Evolutionary conservation across 306 rosid species (phyloP).

Genomic region (Inga leiocalycina): DNA sequence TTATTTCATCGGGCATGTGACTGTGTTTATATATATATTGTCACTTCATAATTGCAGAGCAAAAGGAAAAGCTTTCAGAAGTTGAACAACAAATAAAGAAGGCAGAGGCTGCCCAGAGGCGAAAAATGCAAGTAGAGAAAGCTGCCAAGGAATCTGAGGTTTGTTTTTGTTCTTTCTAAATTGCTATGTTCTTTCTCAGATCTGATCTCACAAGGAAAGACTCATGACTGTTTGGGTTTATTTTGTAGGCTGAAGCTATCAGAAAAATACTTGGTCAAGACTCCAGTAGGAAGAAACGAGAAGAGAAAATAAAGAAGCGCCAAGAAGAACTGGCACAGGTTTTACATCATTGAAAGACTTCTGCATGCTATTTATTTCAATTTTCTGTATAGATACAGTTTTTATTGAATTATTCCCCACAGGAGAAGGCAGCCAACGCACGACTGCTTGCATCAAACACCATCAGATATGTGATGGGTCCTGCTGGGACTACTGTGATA

Average conservation of each 20-base stretch:
- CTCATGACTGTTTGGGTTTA: constrained; percentile 24
- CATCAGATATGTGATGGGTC: constrained; percentile 59
- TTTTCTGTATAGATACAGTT: background rate
- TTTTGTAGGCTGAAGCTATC: constrained; percentile 86
- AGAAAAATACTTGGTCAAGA: constrained; percentile 98
- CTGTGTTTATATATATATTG: constrained; percentile 17
- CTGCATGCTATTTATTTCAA: background rate
- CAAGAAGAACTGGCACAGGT: constrained; percentile 92
- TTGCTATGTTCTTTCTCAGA: background rate
- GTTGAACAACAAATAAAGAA: constrained; percentile 77
- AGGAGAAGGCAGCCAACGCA: constrained; percentile 75
- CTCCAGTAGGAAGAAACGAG: constrained; percentile 85
- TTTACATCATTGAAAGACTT: constrained; percentile 11
- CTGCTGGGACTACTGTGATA: constrained; percentile 59
- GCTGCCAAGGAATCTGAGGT: constrained; percentile 76
- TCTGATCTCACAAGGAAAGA: constrained; percentile 17
- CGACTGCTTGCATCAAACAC: constrained; percentile 54
- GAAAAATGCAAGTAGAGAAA: constrained; percentile 72
- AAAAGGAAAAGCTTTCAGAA: constrained; percentile 71
- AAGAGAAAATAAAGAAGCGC: constrained; percentile 92
- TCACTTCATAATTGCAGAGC: constrained; percentile 50
- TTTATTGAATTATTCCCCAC: background rate
- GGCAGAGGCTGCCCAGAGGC: constrained; percentile 79
- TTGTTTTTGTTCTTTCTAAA: constrained; percentile 18
- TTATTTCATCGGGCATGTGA: constrained; percentile 29